Base-by-base conservation (phyloP, 2,329 filamentous ascomycete genomes). In the Trichophyton simii region DNA sequence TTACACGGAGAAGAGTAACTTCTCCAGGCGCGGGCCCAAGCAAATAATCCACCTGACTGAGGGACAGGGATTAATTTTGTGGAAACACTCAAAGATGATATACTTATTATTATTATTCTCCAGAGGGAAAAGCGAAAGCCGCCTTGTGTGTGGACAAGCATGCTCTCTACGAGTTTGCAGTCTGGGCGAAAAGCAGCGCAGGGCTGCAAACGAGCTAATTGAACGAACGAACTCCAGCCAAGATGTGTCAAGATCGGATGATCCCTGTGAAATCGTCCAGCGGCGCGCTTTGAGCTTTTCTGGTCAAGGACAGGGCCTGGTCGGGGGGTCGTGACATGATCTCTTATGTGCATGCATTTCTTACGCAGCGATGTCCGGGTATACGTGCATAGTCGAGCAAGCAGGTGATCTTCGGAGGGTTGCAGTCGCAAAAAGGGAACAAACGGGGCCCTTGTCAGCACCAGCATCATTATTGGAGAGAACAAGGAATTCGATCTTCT, bases 201-300 rank as follows among this genome's bases (percentile, higher is more conserved):
- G 25, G 20, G 20, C 48, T 36, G 22, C 9, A n/a, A 34, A 55
- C 15, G 50, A 36, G n/a, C 50, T 36, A 36, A 36, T 20, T 20
- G 28, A 11, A 28, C 50, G 50, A 28, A 55, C 50, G 46, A 50
- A 50, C 46, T 50, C 7, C 31, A 28, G 31, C 50, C 50, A 55
- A 55, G 50, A 55, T 34, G 50, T 55, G 50, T 55, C 50, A 55
- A 55, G 50, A 55, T 55, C 50, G 25, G 28, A 55, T 36, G 50
- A 55, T 55, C 50, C 50, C 31, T 55, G 50, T 20, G 50, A 55
- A 54, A 36, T 55, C 31, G 50, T 9, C 34, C 50, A 55, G 25
- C 25, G 4, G 25, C 50, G 50, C 28, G 50, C 50, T 55, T 55
- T 55, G 50, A 55, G 50, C 46, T 50, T 18, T 48, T 28, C 6